Evolutionary conservation across 1,284 basidiomycete species (phyloP).

Genomic region (Malassezia sympodialis): DNA sequence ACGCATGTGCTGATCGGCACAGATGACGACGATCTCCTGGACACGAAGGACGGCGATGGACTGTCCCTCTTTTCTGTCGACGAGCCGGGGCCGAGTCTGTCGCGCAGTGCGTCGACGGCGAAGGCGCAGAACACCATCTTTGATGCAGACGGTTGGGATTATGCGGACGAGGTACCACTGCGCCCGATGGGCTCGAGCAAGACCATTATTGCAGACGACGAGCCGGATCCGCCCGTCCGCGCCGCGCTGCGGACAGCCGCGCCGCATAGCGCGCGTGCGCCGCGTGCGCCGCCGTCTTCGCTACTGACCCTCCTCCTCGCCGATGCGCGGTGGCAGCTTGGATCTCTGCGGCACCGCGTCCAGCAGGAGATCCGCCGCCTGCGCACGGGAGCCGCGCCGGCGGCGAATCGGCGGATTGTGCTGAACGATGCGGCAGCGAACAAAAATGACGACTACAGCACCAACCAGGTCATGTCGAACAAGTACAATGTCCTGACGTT

Average conservation of each 20-base stretch:
- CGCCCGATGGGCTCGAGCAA: constrained; percentile 24
- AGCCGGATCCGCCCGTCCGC: constrained; percentile 16
- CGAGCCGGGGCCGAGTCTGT: constrained; percentile 22
- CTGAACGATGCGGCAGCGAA: constrained; percentile 42
- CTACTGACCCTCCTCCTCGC: constrained; percentile 8
- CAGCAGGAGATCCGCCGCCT: constrained; percentile 24
- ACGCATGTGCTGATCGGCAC: constrained; percentile 40
- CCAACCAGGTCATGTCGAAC: constrained; percentile 82
- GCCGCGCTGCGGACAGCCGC: constrained; percentile 1
- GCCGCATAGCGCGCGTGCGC: not conserved
- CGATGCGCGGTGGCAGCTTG: constrained; percentile 12
- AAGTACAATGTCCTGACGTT: constrained; percentile 89
- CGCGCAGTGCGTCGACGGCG: constrained; percentile 20
- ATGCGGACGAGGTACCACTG: constrained; percentile 5
- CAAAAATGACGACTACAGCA: constrained; percentile 33
- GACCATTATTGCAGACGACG: constrained; percentile 44
- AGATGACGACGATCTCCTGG: constrained; percentile 37
- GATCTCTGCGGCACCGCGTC: constrained; percentile 18
- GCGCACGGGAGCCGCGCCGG: constrained; percentile 23
- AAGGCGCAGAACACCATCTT: not conserved
- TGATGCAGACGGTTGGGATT: constrained; percentile 5
- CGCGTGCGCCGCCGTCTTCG: not conserved
- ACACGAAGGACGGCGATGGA: constrained; percentile 18
- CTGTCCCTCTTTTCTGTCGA: constrained; percentile 9
- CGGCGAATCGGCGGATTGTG: constrained; percentile 34